Conservation (phyloP, 1,139 yeast species). For the Hanseniaspora uvarum region DNA sequence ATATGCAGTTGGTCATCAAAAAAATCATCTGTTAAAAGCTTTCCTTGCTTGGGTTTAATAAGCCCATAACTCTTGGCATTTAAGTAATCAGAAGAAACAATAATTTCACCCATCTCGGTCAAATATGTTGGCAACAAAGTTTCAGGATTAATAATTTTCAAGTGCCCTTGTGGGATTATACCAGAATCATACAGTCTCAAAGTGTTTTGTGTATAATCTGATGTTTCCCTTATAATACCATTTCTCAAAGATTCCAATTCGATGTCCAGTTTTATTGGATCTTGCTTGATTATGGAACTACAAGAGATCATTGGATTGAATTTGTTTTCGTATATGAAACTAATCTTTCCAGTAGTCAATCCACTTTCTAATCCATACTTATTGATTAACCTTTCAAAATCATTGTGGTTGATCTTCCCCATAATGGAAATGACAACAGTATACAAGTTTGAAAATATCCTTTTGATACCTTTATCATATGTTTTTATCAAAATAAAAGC, state of each 20-base stretch:
- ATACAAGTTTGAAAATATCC: conserved; percentile 38
- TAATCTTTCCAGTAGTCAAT: conserved; percentile 59
- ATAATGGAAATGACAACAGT: conserved; percentile 78
- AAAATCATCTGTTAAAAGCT: conserved; percentile 31
- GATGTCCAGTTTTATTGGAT: conserved; percentile 75
- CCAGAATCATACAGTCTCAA: conserved; percentile 72
- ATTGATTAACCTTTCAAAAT: conserved; percentile 50
- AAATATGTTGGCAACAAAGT: conserved; percentile 65
- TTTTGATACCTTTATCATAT: conserved; percentile 40
- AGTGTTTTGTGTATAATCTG: neutral
- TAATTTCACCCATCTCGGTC: conserved; percentile 96
- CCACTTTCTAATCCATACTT: conserved; percentile 52
- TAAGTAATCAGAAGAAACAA: conserved; percentile 84
- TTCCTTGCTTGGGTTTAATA: conserved; percentile 28
- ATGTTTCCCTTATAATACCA: conserved; percentile 69
- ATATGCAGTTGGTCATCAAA: conserved; percentile 46
- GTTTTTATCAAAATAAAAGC: conserved; percentile 66
- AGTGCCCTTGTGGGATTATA: conserved; percentile 84
- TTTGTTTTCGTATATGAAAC: conserved; percentile 66
- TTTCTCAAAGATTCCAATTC: conserved; percentile 84
- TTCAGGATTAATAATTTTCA: conserved; percentile 92
- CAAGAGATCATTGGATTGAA: conserved; percentile 70
- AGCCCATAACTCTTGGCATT: conserved; percentile 55
- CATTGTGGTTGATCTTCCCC: conserved; percentile 58
- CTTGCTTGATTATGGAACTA: conserved; percentile 60